These are phyloP conservation scores for Xylaria scruposa DNA, from an alignment of 495 filamentous ascomycete genomes.

Conservation along the genomic window DNA sequence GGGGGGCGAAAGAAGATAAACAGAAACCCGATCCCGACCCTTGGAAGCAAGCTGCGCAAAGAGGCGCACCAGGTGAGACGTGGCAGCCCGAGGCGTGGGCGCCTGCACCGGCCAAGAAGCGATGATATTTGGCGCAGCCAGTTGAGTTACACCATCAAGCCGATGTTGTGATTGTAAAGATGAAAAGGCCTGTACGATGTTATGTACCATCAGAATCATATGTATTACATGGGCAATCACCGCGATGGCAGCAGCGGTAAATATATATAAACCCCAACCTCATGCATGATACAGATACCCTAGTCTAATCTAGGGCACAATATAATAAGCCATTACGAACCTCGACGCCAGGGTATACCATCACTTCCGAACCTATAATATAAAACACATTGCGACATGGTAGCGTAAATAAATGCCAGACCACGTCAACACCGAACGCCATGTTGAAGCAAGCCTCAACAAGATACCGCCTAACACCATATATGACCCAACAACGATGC, in stretches of 20 bases:
- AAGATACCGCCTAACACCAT: neutral
- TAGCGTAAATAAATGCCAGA: neutral
- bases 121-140: slow-evolving; percentile 21
- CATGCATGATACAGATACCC: neutral
- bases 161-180: neutral
- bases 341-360: slow-evolving; percentile 21
- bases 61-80: slow-evolving; percentile 64
- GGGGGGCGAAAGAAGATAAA: slow-evolving; percentile 25
- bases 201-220: neutral
- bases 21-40: slow-evolving; percentile 57
- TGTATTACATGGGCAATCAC: neutral
- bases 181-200: slow-evolving; percentile 14
- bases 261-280: neutral
- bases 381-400: neutral
- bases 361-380: neutral
- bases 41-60: slow-evolving; percentile 59
- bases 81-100: slow-evolving; percentile 83
- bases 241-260: neutral
- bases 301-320: neutral
- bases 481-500: neutral
- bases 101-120: slow-evolving; percentile 51
- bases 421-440: neutral
- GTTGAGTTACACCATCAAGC: neutral
- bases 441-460: neutral
- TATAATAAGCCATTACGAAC: neutral